These are phyloP conservation scores for Aristolochia californica DNA, from an alignment of 164 flowering plant species.

Conservation along the genomic window DNA sequence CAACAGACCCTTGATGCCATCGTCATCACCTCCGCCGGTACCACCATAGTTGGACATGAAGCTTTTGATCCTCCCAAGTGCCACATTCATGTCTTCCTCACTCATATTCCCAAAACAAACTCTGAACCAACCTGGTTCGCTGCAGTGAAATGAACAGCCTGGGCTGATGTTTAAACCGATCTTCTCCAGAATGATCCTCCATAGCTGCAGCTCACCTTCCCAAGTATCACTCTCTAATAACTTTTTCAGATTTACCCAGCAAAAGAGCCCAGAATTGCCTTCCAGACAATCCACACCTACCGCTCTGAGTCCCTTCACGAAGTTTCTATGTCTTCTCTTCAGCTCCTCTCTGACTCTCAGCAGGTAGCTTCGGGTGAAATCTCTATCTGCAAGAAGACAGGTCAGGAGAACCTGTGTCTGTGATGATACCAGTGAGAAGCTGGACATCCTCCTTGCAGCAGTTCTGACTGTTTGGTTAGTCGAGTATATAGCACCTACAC, in stretches of 20 bases:
- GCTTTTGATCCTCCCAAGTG: conserved; percentile 36
- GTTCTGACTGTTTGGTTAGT: conserved; percentile 36
- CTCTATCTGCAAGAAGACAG: conserved; percentile 38
- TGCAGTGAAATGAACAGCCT: conserved; percentile 66
- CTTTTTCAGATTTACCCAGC: conserved; percentile 61
- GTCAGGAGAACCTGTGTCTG: conserved; percentile 48
- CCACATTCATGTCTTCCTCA: conserved; percentile 37
- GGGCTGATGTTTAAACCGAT: conserved; percentile 57
- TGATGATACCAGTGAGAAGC: conserved; percentile 51
- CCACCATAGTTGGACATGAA: not conserved
- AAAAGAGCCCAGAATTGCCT: conserved; percentile 51
- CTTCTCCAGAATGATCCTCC: conserved; percentile 43
- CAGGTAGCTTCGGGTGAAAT: conserved; percentile 34
- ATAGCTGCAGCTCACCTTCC: conserved; percentile 61
- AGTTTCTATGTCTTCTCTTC: conserved; percentile 13
- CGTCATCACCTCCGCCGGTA: conserved; percentile 12
- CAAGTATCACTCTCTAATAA: conserved; percentile 34
- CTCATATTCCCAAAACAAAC: conserved; percentile 47
- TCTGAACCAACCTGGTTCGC: conserved; percentile 81
- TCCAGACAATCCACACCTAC: conserved; percentile 39
- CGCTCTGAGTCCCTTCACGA: conserved; percentile 37
- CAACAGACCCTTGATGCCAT: not conserved
- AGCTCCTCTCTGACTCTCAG: conserved; percentile 18
- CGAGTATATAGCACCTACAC: conserved; percentile 58
- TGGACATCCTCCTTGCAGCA: conserved; percentile 47